Evolutionary conservation across 75 land plant species (phyloP).

Genomic region (Gnetum montanum): DNA sequence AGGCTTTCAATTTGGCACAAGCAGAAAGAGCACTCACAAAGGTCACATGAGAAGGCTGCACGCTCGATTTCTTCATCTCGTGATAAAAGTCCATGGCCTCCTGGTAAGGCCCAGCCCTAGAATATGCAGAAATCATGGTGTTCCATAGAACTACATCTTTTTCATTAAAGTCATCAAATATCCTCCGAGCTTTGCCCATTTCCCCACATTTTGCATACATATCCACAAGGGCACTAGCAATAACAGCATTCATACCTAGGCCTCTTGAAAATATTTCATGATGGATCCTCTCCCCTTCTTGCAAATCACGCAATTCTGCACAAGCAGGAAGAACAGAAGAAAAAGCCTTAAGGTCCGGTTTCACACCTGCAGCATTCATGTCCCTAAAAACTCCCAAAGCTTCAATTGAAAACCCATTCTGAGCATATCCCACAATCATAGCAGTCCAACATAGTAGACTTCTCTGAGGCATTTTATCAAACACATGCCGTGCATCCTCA

Average conservation of each 20-base stretch:
- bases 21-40: conserved; percentile 11
- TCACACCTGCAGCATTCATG: not conserved
- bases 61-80: conserved; percentile 6
- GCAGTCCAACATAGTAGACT: conserved; percentile 1
- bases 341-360: conserved; percentile 8
- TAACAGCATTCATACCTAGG: conserved; percentile 7
- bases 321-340: conserved; percentile 8
- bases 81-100: conserved; percentile 3
- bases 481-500: conserved; percentile 11
- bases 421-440: conserved; percentile 9
- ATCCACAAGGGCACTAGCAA: conserved; percentile 14
- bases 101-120: conserved; percentile 7
- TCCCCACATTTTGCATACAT: conserved; percentile 21
- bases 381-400: not conserved
- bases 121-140: conserved; percentile 8
- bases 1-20: conserved; percentile 8
- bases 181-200: conserved; percentile 5
- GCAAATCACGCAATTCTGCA: conserved; percentile 3
- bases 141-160: conserved; percentile 9
- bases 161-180: conserved; percentile 4
- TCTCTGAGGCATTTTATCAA: conserved; percentile 5
- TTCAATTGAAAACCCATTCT: not conserved
- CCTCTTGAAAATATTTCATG: conserved; percentile 2
- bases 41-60: conserved; percentile 9
- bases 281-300: conserved; percentile 7